These are phyloP conservation scores for Solanum chilense DNA, from an alignment of 257 asterid species.

Conservation along the genomic window DNA sequence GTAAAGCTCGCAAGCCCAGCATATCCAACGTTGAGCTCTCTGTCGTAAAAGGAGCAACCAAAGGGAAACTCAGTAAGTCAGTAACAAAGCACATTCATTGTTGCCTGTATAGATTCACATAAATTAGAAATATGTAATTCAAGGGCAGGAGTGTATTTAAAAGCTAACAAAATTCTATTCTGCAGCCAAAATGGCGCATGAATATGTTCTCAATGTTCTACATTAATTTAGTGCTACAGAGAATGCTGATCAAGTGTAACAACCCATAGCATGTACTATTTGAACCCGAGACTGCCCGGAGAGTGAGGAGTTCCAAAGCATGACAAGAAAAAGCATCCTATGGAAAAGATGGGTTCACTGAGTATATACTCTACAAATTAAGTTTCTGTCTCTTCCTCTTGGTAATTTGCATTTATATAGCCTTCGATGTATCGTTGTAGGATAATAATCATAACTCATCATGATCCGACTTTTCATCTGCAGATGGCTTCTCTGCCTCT, in stretches of 20 bases:
- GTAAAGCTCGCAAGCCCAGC: not conserved
- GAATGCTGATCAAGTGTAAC: constrained; percentile 4
- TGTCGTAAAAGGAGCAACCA: not conserved
- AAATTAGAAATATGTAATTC: not conserved
- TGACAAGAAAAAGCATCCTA: constrained; percentile 20
- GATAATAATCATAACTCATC: constrained; percentile 62
- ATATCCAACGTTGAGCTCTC: not conserved
- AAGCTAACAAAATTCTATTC: constrained; percentile 16
- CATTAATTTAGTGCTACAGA: constrained; percentile 18
- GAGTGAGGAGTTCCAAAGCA: not conserved
- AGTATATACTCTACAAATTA: constrained; percentile 4
- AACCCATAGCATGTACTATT: constrained; percentile 4
- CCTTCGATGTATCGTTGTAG: not conserved
- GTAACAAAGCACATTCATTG: not conserved
- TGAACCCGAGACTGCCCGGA: not conserved
- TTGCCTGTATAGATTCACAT: not conserved
- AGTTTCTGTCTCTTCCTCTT: not conserved
- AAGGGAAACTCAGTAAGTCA: not conserved
- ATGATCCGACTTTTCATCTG: constrained; percentile 27
- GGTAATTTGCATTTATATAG: constrained; percentile 5
- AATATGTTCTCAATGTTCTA: constrained; percentile 4
- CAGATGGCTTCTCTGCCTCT: constrained; percentile 21
- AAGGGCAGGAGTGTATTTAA: not conserved
- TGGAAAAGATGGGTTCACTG: constrained; percentile 29
- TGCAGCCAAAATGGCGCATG: constrained; percentile 21